Evolutionary conservation across 306 rosid species (phyloP), one percentile per base, ranked within the genome.

Genomic region (Erythrophleum fordii): DNA sequence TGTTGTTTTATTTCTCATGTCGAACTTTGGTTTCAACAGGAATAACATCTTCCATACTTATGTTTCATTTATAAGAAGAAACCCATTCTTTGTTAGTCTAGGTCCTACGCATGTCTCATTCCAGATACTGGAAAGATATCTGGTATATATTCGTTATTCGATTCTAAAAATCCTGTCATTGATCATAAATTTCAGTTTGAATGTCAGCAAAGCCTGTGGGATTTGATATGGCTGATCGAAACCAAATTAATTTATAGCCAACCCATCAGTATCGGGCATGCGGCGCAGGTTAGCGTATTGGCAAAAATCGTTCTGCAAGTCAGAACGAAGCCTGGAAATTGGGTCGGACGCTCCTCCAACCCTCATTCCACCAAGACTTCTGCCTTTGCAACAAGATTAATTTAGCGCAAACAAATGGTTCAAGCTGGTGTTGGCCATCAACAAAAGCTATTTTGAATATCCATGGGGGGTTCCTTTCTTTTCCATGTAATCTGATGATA

Each of bases 351-450:
- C 42, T 5, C 42, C 81, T 22, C 73, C 80, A 46, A 85, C 88
- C 58, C 91, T 90, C 31, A 87, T 89, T 73, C 91, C 91, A 6
- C 88, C 89, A 23, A 85, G 91, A 86, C 87, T 90, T 85, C 76
- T 90, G 39, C 91, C 91, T 18, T 76, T 87, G 83, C 85, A 85
- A 44, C 91, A 90, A 77, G 86, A 82, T 55, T 75, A 11, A 17
- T 80, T 90, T 66, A 3, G 37, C 37, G 87, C 91, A 76, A 81
- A 73, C 90, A 88, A 82, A 87, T 86, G 88, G 81, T 81, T 83
- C 76, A 55, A 23, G 90, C 89, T n/a, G 6, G 56, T 5, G 22
- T 20, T 29, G 88, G 90, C 39, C 81, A 86, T 80, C 91, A 87
- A 42, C 90, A 90, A 49, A 88, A 86, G 75, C 77, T 90, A n/a